Conservation (phyloP, 78 protist genomes). For the Dictyostelium discoideum region DNA sequence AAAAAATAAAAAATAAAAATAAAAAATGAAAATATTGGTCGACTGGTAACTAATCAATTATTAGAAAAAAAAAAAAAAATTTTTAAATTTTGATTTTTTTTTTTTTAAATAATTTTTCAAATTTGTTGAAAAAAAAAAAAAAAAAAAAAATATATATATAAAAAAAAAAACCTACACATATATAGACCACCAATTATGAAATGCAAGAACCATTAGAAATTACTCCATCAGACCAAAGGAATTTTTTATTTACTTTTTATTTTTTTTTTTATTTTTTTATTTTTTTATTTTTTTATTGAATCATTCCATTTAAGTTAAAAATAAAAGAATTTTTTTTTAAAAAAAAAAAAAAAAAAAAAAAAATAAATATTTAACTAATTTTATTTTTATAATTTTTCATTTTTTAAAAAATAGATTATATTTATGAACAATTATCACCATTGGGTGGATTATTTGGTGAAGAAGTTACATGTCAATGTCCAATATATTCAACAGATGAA, state of each 20-base stretch:
- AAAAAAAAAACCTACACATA: background rate
- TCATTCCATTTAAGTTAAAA: background rate
- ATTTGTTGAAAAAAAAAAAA: too few relatives aligned
- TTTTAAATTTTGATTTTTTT: too few relatives aligned
- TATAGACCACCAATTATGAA: background rate
- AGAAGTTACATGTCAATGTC: conserved; percentile 64
- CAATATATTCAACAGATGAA: conserved; percentile 13
- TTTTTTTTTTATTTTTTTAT: background rate
- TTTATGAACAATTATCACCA: conserved; percentile 56
- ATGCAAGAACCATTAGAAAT: background rate
- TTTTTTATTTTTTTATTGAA: background rate
- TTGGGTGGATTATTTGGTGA: conserved; percentile 77
- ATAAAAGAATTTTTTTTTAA: too few relatives aligned
- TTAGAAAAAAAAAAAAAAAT: background rate
- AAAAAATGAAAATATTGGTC: too few relatives aligned
- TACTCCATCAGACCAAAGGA: conserved; percentile 6
- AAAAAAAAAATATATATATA: too few relatives aligned
- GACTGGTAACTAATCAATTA: background rate
- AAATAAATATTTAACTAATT: background rate
- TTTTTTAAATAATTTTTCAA: too few relatives aligned
- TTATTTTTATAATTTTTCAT: background rate
- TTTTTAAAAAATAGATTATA: background rate
- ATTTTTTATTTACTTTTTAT: background rate
- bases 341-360: background rate
- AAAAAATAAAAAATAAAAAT: too few relatives aligned